phyloP scores from a whole-genome alignment of 352 stramenopile species.

The Hyaloperonospora arabidopsidis region DNA sequence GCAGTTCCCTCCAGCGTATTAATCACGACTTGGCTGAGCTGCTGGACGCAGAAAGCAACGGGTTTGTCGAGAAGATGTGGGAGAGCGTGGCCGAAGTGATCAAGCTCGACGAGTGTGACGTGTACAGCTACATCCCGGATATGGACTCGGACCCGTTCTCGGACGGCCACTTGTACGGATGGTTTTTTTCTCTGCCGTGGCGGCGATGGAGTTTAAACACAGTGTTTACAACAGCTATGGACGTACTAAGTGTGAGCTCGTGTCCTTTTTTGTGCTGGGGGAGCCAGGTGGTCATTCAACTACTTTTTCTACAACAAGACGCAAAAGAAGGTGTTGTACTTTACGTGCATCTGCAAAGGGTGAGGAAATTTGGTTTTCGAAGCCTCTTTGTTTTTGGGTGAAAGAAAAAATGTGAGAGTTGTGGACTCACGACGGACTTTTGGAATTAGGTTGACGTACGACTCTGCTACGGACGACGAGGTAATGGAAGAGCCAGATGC shows the following conservation, averaged over 20 bases:
- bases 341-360: constrained; percentile 89
- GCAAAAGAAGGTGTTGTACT: constrained; percentile 91
- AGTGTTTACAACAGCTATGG: too few species aligned
- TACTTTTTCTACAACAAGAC: constrained; percentile 93
- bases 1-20: constrained; percentile 80
- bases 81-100: constrained; percentile 86
- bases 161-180: constrained; percentile 76
- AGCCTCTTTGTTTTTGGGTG: background rate
- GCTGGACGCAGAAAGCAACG: constrained; percentile 95
- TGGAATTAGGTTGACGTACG: constrained; percentile 37
- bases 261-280: background rate
- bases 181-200: background rate
- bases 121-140: constrained; percentile 91
- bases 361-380: constrained; percentile 19
- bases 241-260: too few species aligned
- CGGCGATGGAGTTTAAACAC: too few species aligned
- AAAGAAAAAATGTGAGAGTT: background rate
- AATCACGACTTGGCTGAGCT: constrained; percentile 85
- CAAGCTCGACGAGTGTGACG: constrained; percentile 83
- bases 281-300: constrained; percentile 88
- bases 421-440: background rate
- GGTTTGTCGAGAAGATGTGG: constrained; percentile 98
- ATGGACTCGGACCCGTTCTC: constrained; percentile 91
- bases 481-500: constrained; percentile 61
- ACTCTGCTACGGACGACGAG: constrained; percentile 73